Evolutionary conservation across 169 alveolate genomes (phyloP), one percentile per base, ranked within the genome.

Genomic region (Besnoitia besnoiti): DNA sequence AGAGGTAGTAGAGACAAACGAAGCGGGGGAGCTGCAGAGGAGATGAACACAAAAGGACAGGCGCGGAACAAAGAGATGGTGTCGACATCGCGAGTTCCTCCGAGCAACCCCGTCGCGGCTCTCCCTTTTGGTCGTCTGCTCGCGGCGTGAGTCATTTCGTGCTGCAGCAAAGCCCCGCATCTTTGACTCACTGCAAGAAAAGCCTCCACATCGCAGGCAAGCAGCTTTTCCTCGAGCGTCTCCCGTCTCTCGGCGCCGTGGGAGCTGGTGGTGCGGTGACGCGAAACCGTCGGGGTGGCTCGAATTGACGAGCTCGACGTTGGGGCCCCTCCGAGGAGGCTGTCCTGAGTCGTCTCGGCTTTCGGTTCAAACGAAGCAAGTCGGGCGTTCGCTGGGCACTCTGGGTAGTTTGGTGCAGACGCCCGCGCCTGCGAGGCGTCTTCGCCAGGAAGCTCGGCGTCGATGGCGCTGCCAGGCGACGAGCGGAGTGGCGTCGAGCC

Each of bases 121-220:
- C n/a, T n/a, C n/a, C n/a, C n/a, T n/a, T n/a, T n/a, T n/a, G n/a
- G n/a, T n/a, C n/a, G n/a, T n/a, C n/a, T n/a, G n/a, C n/a, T n/a
- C n/a, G n/a, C n/a, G n/a, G n/a, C n/a, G n/a, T n/a, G n/a, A n/a
- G n/a, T n/a, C n/a, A n/a, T n/a, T n/a, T n/a, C n/a, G n/a, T n/a
- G n/a, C n/a, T n/a, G n/a, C n/a, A n/a, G n/a, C n/a, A n/a, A n/a
- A n/a, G n/a, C n/a, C n/a, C n/a, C n/a, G n/a, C n/a, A n/a, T 55
- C 27, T n/a, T 55, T n/a, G 27, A 67, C 80, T 67, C 30, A 77
- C 87, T 21, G 92, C 92, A 30, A 92, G 79, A 27, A 92, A 85
- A 27, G 94, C 94, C n/a, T 89, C 92, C 40, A 92, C 94, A 39
- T 92, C 94, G 44, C 94, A 92, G 0, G 73, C 87, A 16, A 92